Evolutionary conservation across 176 grass and related monocot species (phyloP), one percentile per base, ranked within the genome.

Genomic region (sorghum (Sorghum bicolor)): DNA sequence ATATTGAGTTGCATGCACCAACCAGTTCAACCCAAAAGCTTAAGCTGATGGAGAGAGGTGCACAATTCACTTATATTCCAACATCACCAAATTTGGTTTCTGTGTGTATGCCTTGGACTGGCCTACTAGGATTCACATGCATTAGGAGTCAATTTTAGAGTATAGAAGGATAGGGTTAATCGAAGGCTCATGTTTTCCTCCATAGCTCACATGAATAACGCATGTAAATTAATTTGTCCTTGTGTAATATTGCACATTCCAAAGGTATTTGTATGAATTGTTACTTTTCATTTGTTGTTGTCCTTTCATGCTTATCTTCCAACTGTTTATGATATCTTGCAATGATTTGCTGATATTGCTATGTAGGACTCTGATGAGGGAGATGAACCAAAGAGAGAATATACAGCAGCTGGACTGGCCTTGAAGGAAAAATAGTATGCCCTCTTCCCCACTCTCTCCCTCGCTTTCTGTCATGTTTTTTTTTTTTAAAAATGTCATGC

Each of bases 371-470:
- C 91, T 79, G 94, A 94, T 58, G 91, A 98, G 44, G 92, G 88
- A 41, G 88, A 88, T 48, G 94, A 94, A 62, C 91, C 86, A 78
- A 87, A 89, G 61, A 83, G 71, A 66, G 97, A 96, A 87, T 99
- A 99, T 81, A 96, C 93, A 74, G 74, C 89, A 72, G 91, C 83
- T 76, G 97, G 97, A 57, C 89, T 94, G 69, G 87, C 81, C 71
- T 89, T 91, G 81, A 99, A 96, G 87, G 97, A 99, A 83, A 99
- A 99, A 88, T 99, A 92, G 97, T 99, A 96, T 81, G 97, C 28
- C 26, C 16, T 86, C 69, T 50, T 63, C 69, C 38, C 70, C 76
- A 34, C 48, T 66, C 30, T 88, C 3, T 70, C 24, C 47, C 50
- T 47, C 30, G 5, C 20, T 53, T 64, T 34, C 63, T 67, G 26